These are phyloP conservation scores for Bacidia rubella DNA, from an alignment of 495 filamentous ascomycete species.

Conservation along the genomic window DNA sequence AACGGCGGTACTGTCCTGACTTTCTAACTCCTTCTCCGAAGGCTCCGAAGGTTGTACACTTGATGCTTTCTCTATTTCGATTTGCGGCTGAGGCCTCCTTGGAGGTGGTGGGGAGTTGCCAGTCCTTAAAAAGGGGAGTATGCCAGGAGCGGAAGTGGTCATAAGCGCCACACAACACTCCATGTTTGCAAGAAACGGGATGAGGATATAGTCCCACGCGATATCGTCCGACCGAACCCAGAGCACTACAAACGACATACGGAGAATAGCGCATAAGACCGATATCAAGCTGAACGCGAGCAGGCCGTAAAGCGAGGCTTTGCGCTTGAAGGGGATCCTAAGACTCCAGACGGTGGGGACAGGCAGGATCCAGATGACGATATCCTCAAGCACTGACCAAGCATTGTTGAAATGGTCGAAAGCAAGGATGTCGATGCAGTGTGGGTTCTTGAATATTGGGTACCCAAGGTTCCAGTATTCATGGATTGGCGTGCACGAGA, in stretches of 20 bases:
- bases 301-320: conserved; percentile 9
- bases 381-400: conserved; percentile 11
- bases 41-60: not conserved
- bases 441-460: conserved; percentile 2
- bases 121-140: conserved; percentile 10
- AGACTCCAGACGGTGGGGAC: conserved; percentile 11
- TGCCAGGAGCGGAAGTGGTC: conserved; percentile 12
- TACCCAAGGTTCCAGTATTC: conserved; percentile 8
- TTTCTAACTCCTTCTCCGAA: conserved; percentile 1
- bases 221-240: conserved; percentile 10
- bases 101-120: conserved; percentile 1
- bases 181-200: conserved; percentile 13
- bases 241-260: conserved; percentile 7
- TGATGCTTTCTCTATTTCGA: conserved; percentile 5
- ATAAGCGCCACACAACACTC: conserved; percentile 12
- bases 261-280: conserved; percentile 10
- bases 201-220: conserved; percentile 12
- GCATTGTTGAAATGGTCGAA: conserved; percentile 12
- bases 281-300: conserved; percentile 9
- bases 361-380: conserved; percentile 13
- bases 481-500: conserved; percentile 9
- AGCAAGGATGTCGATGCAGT: conserved; percentile 9
- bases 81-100: not conserved
- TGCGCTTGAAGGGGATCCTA: conserved; percentile 6
- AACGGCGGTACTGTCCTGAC: conserved; percentile 6